A percentile compares a stretch with the other conserved stretches of the same genome.
Conservation (phyloP, 805 yeast species). For the Kluyveromyces dobzhanskii region DNA sequence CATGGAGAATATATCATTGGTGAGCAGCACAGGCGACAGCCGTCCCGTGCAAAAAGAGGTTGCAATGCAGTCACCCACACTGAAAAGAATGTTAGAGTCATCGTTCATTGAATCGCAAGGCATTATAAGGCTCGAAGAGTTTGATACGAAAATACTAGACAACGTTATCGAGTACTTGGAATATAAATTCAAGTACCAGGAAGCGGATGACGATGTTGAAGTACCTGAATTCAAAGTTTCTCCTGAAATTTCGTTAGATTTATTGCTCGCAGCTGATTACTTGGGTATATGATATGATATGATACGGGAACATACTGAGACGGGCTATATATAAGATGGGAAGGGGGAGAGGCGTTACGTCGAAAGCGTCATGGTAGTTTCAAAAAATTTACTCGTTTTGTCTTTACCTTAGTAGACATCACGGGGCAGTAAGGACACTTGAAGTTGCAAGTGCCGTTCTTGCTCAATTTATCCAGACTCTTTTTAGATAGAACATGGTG, state of each 20-base stretch:
- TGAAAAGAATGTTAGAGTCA: constrained; percentile 47
- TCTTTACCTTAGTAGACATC: constrained; percentile 36
- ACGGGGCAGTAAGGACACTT: constrained; percentile 70
- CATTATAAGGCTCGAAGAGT: constrained; percentile 50
- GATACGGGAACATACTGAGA: background rate
- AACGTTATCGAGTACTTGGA: constrained; percentile 81
- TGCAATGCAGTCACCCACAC: constrained; percentile 63
- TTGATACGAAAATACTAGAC: constrained; percentile 63
- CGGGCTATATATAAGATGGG: background rate
- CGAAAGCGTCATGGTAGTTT: constrained; percentile 18
- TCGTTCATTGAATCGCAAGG: constrained; percentile 53
- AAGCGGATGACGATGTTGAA: constrained; percentile 36
- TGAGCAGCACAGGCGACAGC: constrained; percentile 64
- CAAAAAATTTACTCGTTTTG: constrained; percentile 36
- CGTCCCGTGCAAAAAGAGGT: constrained; percentile 61
- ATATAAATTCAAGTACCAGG: constrained; percentile 62
- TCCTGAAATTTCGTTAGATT: constrained; percentile 86
- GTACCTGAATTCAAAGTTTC: constrained; percentile 87
- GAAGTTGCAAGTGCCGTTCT: constrained; percentile 37
- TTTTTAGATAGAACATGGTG: constrained; percentile 54
- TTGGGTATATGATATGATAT: constrained; percentile 17
- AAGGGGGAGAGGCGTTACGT: too few relatives aligned
- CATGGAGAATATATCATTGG: constrained; percentile 42
- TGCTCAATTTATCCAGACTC: constrained; percentile 40
- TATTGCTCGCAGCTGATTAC: constrained; percentile 88